Evolutionary conservation across 805 yeast species (phyloP), one percentile per base, ranked within the genome.

Genomic region (Zygosaccharomyces lentus): DNA sequence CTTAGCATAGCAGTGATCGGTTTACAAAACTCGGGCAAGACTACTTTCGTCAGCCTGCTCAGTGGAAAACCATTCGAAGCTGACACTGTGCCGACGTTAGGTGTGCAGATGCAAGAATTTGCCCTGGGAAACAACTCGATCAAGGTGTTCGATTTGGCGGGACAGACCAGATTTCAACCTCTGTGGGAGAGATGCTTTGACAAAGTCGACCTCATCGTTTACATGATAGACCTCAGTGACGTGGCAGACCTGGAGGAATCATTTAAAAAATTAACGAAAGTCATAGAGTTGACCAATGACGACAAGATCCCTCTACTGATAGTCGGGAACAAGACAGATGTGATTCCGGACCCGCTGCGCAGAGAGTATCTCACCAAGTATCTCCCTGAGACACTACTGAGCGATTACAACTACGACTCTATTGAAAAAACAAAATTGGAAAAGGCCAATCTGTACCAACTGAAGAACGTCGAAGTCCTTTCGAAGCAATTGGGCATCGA

Each of bases 41-140:
- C 62, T 9, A 50, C 58, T 2, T 45, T 58, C 35, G 53, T 54
- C 9, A 29, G 41, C 2, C 40, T 51, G 21, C 46, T 56, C 9
- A 46, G 54, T 17, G 54, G 55, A 12, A 47, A 42, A 31, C 45
- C 52, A 15, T 56, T 56, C 34, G 55, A 52, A 29, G 45, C 41
- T n/a, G 58, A 56, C 42, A 56, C 59, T 2, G 52, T 56, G 3
- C 59, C 59, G 3, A 56, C 59, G 1, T 27, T 56, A 12, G 59
- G 59, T 10, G 43, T 56, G 31, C 54, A 46, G 21, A 41, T 46
- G 37, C 48, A 48, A 12, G 50, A 52, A 19, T 48, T 54, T 21
- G 36, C 46, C 12, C 42, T 54, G 21, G 53, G 55, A 23, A 49
- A 47, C 38, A 52, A 48, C 29, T 41, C 44, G 12, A 37, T 56